Percentiles rank a stretch among this genome's conserved stretches.
Evolutionary conservation across 495 filamentous ascomycete genomes (phyloP).

Genomic region (Barbatosphaeria neglecta): DNA sequence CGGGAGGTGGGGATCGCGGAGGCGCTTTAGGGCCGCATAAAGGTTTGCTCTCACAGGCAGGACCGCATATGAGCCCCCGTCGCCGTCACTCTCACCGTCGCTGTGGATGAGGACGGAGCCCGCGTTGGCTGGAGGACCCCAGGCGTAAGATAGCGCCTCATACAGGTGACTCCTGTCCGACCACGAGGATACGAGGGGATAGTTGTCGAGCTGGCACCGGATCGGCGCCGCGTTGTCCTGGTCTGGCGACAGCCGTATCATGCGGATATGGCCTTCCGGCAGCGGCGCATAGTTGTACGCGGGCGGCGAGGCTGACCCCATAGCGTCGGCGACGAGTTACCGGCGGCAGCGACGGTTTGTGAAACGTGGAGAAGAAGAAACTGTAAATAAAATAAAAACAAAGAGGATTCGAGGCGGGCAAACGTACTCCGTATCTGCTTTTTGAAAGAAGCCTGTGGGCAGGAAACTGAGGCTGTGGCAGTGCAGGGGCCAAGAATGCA

Average conservation of each 20-base stretch:
- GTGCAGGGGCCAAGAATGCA: no score
- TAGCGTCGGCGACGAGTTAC: no score
- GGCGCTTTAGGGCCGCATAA: constrained; percentile 3
- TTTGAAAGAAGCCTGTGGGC: no score
- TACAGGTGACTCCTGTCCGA: neutral
- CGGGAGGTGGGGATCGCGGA: constrained; percentile 3
- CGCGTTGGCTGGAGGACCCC: constrained; percentile 7
- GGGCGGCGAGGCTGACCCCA: no score
- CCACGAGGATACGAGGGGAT: neutral
- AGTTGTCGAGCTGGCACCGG: neutral
- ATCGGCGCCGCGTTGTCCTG: neutral
- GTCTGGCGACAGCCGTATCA: neutral
- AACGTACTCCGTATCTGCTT: no score
- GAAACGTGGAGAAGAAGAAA: no score
- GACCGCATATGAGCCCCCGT: constrained; percentile 4
- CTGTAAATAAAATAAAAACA: no score
- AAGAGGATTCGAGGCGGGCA: no score
- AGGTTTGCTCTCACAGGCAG: constrained; percentile 7
- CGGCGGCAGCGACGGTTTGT: no score
- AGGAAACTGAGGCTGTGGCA: no score
- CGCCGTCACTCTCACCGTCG: no score
- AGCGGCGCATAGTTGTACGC: neutral
- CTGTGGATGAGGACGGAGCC: constrained; percentile 2
- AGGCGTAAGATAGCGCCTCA: constrained; percentile 15
- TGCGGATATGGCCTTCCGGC: neutral